Base-by-base conservation (phyloP, 1,284 basidiomycete genomes). In the Trichosporon ovoides region DNA sequence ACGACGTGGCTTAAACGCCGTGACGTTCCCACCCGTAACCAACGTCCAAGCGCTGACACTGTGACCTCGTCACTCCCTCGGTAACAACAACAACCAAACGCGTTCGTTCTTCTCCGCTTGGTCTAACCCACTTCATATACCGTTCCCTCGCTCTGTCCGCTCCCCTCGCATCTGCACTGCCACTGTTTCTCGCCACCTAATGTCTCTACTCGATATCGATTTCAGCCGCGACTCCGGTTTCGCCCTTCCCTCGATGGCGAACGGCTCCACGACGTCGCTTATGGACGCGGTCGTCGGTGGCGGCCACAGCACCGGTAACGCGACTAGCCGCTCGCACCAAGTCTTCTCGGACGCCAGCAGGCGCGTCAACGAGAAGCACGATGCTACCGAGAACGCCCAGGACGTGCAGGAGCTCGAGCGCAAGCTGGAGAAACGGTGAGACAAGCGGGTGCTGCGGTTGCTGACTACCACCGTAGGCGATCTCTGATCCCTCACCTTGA, bases 351-450 rank as follows among this genome's bases (percentile, higher is more conserved):
- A 58, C 49, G 57, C 57, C 37, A 65, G 62, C 37, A 56, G 52
- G 20, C 62, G 64, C 43, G 46, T 66, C 57, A 67, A 66, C 49
- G 59, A 61, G 38, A 53, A 38, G 52, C 13, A 12, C 20, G 48
- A 63, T 14, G 53, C 48, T 14, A 59, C 52, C 14, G 65, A 64
- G n/a, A n/a, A n/a, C n/a, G n/a, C n/a, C n/a, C n/a, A n/a, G 53
- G 65, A 62, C 33, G 70, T 75, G n/a, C 58, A 66, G 22, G 70
- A 72, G 60, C 60, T 75, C n/a, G 63, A 71, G 63, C 64, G 68
- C 55, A 72, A 70, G 63, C 70, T 75, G 7, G 67, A 70, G 57
- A 72, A 72, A 62, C 64, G 72, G 73, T 75, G 38, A 56, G 72
- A 61, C 18, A n/a, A n/a, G 10, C 13, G 37, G 18, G 24, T 28